Base-by-base conservation (phyloP, 495 filamentous ascomycete species). In the Thozetella sp. region DNA sequence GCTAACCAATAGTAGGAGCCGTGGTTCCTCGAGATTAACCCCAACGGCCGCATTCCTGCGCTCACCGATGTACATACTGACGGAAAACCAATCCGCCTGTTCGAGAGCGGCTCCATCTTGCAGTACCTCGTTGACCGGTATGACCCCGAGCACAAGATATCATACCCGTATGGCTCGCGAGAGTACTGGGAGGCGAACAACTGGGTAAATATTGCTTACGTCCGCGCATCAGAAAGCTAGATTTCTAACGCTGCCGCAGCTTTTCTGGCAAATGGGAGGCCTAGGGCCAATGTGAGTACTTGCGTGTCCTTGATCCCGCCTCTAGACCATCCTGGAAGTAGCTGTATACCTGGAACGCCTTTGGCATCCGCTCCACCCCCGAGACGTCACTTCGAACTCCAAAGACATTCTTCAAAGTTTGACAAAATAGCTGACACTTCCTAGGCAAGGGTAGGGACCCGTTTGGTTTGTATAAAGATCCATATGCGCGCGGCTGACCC, bases 11-110 rank as follows among this genome's bases (percentile, higher is more conserved):
- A n/a, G n/a, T n/a, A 67, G 62, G 80, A 82, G 58, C 81, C 77
- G 1, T 96, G 91, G 91, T 97, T 94, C 78, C 83, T 96, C 43
- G 86, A 86, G 37, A 95, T 97, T 73, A 97, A 97, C 76, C 93
- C 93, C 55, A 97, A 97, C 68, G 93, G 93, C 64, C 91, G 94
- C 58, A 96, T 97, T 65, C 93, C 93, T n/a, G 93, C 93, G 17
- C 64, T 97, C 23, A 93, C 90, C 23, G 94, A 97, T 71, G 86
- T 82, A 12, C 86, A 89, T 66, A 63, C 70, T 1, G 89, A 95
- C 69, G 92, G 92, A 57, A 79, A 89, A 64, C 75, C 77, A 27
- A 93, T 96, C 72, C 76, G 81, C 19, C 63, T 97, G 2, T 97
- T 96, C 66, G 93, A 97, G 72, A 90, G 85, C 60, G 93, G 91